A percentile compares a stretch with the other conserved stretches of the same genome.
Conservation (phyloP, 139 green algal genomes). For the Limnomonas spitsbergensis region DNA sequence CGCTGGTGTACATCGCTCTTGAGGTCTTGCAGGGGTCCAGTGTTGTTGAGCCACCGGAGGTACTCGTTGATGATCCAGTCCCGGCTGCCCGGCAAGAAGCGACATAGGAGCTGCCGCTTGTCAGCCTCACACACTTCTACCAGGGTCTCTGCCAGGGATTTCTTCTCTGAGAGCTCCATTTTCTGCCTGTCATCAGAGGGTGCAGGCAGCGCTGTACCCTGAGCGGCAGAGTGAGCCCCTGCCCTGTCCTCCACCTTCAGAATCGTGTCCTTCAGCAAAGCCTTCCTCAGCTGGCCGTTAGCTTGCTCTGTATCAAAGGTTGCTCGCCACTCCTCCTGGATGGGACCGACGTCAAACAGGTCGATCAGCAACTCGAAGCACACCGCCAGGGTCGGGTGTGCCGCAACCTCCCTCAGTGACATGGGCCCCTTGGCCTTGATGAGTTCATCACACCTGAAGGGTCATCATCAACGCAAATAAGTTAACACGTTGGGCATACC, state of each 20-base stretch:
- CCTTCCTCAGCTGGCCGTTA: neutral
- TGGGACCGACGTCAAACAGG: neutral
- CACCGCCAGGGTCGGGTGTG: neutral
- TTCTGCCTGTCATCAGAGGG: too few relatives aligned
- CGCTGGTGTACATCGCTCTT: neutral
- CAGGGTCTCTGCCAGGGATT: too few relatives aligned
- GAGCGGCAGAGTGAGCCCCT: too few relatives aligned
- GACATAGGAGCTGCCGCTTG: neutral
- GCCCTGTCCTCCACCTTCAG: neutral
- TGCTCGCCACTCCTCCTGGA: neutral
- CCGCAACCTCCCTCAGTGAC: neutral
- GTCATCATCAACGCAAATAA: neutral
- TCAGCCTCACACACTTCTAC: neutral
- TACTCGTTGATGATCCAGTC: constrained; percentile 6
- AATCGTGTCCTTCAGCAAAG: neutral
- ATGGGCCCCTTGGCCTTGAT: neutral
- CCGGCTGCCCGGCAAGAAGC: neutral
- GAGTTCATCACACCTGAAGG: neutral
- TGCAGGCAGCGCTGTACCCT: too few relatives aligned
- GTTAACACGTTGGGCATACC: too few relatives aligned
- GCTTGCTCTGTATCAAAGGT: neutral
- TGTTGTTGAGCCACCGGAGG: neutral
- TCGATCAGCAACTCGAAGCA: neutral
- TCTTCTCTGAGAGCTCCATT: too few relatives aligned
- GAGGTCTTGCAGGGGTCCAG: neutral